Evolutionary conservation across 192 early-diverging fungal genomes (phyloP).

Genomic region (Oehlia diaphana): DNA sequence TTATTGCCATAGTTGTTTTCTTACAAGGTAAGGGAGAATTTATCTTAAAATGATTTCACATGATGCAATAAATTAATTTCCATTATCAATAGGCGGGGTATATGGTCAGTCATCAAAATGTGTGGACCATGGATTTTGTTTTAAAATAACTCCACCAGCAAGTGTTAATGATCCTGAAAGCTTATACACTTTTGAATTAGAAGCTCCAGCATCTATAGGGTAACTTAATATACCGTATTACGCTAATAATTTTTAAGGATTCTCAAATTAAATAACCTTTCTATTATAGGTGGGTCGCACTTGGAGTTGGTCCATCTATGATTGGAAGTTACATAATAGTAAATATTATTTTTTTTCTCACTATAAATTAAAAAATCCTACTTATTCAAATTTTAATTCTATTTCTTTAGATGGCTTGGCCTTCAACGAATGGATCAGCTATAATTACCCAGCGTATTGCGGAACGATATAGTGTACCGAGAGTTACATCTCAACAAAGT

Average conservation of each 20-base stretch:
- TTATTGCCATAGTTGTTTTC: not conserved
- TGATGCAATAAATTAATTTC: not conserved
- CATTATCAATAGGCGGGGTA: not conserved
- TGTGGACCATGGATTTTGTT: not conserved
- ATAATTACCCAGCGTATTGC: conserved; percentile 10
- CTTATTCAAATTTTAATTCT: not conserved
- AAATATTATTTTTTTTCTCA: not conserved
- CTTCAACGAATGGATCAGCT: not conserved
- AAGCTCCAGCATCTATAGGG: not conserved
- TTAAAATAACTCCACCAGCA: not conserved
- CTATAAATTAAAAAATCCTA: too few relatives aligned
- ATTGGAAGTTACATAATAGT: not conserved
- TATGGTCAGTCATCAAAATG: not conserved
- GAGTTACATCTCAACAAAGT: not conserved
- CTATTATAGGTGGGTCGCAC: not conserved
- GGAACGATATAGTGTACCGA: not conserved
- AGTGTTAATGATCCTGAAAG: not conserved
- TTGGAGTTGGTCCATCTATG: conserved; percentile 8
- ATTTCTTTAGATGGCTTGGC: conserved; percentile 20
- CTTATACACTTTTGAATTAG: not conserved
- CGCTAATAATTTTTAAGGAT: not conserved
- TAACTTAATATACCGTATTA: not conserved
- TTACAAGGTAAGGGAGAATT: not conserved
- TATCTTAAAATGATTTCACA: not conserved
- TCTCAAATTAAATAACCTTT: not conserved